Percentiles rank a stretch among this genome's conserved stretches.
These are phyloP conservation scores for Neospermospora avenae DNA, from an alignment of 2,329 filamentous ascomycete species.

Conservation along the genomic window DNA sequence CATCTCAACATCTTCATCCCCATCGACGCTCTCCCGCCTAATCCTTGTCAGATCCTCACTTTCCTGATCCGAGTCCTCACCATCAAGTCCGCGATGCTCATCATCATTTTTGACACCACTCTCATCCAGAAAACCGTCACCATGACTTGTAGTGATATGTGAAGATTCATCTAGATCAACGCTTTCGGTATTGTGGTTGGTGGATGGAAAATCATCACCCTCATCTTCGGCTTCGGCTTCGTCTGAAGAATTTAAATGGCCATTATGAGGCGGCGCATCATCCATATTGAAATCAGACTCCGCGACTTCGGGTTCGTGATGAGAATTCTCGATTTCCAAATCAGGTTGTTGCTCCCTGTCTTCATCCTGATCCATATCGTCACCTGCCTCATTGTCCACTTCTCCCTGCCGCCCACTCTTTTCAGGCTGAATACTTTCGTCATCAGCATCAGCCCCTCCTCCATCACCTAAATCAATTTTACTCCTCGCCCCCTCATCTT, in stretches of 20 bases:
- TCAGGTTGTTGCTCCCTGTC: background rate
- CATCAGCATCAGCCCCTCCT: background rate
- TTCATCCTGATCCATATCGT: background rate
- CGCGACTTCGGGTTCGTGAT: background rate
- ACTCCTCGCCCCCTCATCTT: background rate
- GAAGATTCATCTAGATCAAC: constrained; percentile 4
- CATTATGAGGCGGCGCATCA: background rate
- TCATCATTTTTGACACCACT: background rate
- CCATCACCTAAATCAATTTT: too few species aligned
- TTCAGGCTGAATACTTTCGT: background rate
- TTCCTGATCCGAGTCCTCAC: background rate
- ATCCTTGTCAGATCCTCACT: background rate
- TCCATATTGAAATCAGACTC: background rate
- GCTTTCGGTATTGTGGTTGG: constrained; percentile 6
- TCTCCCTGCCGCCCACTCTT: too few species aligned
- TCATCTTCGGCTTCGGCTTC: constrained; percentile 1
- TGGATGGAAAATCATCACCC: background rate
- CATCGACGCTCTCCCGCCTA: background rate
- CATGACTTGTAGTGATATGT: background rate
- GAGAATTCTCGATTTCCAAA: background rate
- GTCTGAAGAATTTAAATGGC: background rate
- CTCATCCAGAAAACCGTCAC: background rate
- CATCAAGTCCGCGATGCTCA: background rate
- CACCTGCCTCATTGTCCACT: background rate
- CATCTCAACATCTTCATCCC: background rate